phyloP scores from a whole-genome alignment of 2,329 filamentous ascomycete genomes.

The Colletotrichum brevisporum region DNA sequence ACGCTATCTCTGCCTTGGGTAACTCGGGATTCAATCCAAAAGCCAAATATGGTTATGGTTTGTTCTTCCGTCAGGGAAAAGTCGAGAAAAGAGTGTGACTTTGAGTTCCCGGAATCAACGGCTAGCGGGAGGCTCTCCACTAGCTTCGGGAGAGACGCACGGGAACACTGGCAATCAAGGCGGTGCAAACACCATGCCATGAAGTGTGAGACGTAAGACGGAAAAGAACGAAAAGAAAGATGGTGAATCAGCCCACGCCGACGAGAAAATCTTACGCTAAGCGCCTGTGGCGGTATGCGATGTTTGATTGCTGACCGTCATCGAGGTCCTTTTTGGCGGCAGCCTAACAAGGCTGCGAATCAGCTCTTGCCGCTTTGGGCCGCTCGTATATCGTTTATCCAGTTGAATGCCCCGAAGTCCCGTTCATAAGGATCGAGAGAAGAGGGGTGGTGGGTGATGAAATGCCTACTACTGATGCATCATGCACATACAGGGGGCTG shows the following conservation, averaged over 20 bases:
- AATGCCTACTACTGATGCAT: not conserved
- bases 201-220: not conserved
- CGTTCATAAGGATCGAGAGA: not conserved
- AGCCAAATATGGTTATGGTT: too few species aligned
- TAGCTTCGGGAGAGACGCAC: not conserved
- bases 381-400: not conserved
- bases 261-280: not conserved
- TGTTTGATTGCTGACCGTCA: conserved; percentile 2
- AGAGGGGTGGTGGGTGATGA: not conserved
- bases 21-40: not conserved
- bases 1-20: not conserved
- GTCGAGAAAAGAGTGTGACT: not conserved
- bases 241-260: too few species aligned
- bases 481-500: conserved; percentile 7
- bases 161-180: not conserved
- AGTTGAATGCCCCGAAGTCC: not conserved
- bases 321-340: not conserved
- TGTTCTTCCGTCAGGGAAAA: not conserved
- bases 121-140: not conserved
- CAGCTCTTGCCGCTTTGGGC: not conserved
- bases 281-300: not conserved
- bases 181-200: not conserved
- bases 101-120: not conserved
- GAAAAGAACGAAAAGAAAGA: too few species aligned
- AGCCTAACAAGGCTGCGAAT: not conserved